Base-by-base conservation (phyloP, 1,139 yeast species). In the Pichia sp. region DNA sequence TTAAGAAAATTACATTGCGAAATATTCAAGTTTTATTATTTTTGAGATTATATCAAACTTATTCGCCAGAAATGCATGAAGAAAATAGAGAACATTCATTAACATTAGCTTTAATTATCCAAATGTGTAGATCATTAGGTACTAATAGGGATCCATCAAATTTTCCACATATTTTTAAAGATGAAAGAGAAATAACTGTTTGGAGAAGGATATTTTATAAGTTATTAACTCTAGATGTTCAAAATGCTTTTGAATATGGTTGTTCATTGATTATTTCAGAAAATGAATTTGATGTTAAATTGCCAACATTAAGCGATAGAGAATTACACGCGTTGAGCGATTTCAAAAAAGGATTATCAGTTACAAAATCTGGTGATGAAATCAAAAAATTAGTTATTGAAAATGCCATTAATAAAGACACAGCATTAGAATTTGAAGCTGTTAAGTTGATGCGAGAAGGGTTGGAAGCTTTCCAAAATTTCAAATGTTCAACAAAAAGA, bases 91-190 rank as follows among this genome's bases (percentile, higher is more conserved):
- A 76, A 34, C 48, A 76, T 55, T 61, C 71, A 55, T 42, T 69
- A 57, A 52, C 62, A 53, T 40, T 73, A 16, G 71, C 53, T 50
- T 67, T 65, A 41, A 63, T 76, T 20, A 65, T 74, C 35, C 80
- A 75, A 54, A 73, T 76, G 77, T 73, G 74, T n/a, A 66, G 75
- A 46, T 66, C 73, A 42, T 66, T 73, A 52, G 83, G 82, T 12
- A 55, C 74, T 2, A 74, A 76, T 54, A 67, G 80, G 52, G 81
- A 77, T 53, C 81, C 82, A 1, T 69, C 66, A 38, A 64, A 68
- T 46, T 76, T 73, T 52, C 55, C 61, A 2, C 47, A 59, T 3
- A 51, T 64, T 8, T 55, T 49, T 34, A 48, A 35, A 12, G 59
- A 58, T 35, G 52, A 52, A 10, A 43, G 54, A 22, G 57, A 67